Evolutionary conservation across 2,329 filamentous ascomycete species (phyloP).

Genomic region (Venturia pyrina): DNA sequence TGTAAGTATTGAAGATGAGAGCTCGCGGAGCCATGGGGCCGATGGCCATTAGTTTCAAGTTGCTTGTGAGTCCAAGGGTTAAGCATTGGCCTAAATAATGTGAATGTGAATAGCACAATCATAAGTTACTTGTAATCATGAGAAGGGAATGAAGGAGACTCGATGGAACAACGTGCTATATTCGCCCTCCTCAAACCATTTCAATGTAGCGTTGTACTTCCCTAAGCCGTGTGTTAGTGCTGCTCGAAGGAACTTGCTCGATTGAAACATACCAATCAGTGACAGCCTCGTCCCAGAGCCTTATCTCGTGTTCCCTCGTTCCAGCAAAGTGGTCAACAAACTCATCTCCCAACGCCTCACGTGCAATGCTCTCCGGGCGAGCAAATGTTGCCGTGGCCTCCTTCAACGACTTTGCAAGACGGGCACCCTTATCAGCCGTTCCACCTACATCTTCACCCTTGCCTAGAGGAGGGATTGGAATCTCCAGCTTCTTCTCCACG

Average conservation of each 20-base stretch:
- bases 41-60: no score
- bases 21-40: no score
- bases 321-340: constrained; percentile 96
- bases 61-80: no score
- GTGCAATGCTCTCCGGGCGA: constrained; percentile 70
- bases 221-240: constrained; percentile 34
- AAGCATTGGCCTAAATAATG: no score
- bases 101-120: neutral
- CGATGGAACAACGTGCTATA: neutral
- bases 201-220: constrained; percentile 71
- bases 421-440: constrained; percentile 56
- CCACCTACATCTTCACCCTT: constrained; percentile 77
- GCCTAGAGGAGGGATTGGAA: constrained; percentile 71
- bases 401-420: constrained; percentile 73
- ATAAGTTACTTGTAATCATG: neutral
- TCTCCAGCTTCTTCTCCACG: constrained; percentile 81
- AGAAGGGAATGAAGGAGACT: no score
- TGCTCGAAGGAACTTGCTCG: neutral
- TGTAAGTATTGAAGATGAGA: no score
- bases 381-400: constrained; percentile 76
- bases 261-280: constrained; percentile 73
- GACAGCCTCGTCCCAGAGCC: constrained; percentile 89
- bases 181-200: constrained; percentile 43
- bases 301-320: constrained; percentile 81
- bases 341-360: constrained; percentile 85